Base-by-base conservation (phyloP, 1,139 yeast species). In the Debaryomyces udenii region DNA sequence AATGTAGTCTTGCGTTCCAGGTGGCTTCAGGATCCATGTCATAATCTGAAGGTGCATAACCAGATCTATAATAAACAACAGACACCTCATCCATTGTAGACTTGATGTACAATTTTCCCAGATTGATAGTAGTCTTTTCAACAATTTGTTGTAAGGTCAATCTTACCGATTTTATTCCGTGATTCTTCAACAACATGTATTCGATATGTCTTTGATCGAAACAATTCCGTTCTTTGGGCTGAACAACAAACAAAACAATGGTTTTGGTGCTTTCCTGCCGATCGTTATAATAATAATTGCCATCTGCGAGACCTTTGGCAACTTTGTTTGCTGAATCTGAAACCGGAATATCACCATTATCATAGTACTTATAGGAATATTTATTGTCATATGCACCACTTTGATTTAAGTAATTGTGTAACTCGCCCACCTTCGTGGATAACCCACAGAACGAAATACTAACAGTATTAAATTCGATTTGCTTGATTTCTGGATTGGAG, bases 401-500 rank as follows among this genome's bases (percentile, higher is more conserved):
- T 5, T 66, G 59, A 54, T 85, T 84, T 55, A 85, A 66, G 52
- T 74, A 87, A 27, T 74, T 66, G 61, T 93, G 99, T 45, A 88
- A 68, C 52, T 79, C 73, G 15, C 95, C 87, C 15, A 89, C 91
- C 57, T 84, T 86, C 10, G 89, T 64, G 1, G 96, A 85, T 41
- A 93, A 72, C 0, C 96, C 97, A 16, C 96, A 97, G 70, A 93
- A 93, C 1, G 98, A 90, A 2, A 93, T 96, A 54, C 96, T 86
- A 3, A 93, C 91, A 1, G 99, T 90, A 62, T 93, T 93, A 68
- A 91, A 93, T 60, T 93, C 99, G 40, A 93, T 91, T 62, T 94
- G 99, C 58, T 91, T 91, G 56, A 93, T 84, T 23, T 65, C 64
- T 10, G 45, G 44, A 15, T 64, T 61, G 20, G 64, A 62, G 14